Base-by-base conservation (phyloP, 2,329 filamentous ascomycete genomes). In the Septoria linicola region DNA sequence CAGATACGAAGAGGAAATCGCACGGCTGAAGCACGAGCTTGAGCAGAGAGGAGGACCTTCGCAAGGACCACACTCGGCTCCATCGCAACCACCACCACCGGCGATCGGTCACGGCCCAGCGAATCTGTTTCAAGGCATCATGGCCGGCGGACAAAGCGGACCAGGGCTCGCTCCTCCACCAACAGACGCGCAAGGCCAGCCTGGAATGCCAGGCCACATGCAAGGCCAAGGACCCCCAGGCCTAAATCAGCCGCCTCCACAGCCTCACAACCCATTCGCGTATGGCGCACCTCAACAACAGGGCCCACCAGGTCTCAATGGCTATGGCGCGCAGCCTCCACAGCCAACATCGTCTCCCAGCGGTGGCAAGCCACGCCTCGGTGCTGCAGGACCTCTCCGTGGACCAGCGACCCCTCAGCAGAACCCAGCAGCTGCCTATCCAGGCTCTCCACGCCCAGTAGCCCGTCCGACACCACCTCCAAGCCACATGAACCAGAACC, bases 1-100 rank as follows among this genome's bases (percentile, higher is more conserved):
- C 64, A 97, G 92, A 68, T 97, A 97, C 68, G 93, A 99, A 68
- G 89, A 95, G 60, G 90, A 97, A 67, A 87, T 97, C 55, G 78
- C 80, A 59, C 81, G 87, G 66, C 81, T 99, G 63, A 88, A 89
- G 68, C 88, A 90, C 66, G 92, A 97, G 72, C 83, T 99, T 44
- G 91, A 88, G 67, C 77, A 80, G 61, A 80, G 83, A 62, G 84
- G 84, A 55, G 82, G 83, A 16, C 78, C 81, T 58, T 70, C 77
- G 32, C 77, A 81, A 60, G 81, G 84, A 59, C 83, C 86, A 56
- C 85, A 89, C 57, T 82, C 82, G 61, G 89, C 86, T 36, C 87
- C 89, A 51, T 84, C 88, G 41, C 89, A 93, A 72, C 87, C 89
- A 57, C 87, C 88, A 55, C 92, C 93, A 30, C 91, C 85, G 30